Evolutionary conservation across 2,329 filamentous ascomycete species (phyloP).

Genomic region (Ploettnerulaceae sp.): DNA sequence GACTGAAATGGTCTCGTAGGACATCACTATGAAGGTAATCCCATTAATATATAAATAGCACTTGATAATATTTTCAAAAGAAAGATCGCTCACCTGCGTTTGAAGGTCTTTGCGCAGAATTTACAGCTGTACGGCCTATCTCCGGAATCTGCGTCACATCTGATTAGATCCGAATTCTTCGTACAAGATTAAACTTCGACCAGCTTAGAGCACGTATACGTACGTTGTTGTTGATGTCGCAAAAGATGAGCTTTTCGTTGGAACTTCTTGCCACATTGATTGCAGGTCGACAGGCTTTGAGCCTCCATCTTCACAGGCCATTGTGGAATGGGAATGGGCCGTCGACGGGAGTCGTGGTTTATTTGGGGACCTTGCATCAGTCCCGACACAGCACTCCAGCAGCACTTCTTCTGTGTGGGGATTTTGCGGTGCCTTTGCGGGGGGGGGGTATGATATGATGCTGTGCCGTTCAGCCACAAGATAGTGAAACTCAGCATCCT

Average conservation of each 20-base stretch:
- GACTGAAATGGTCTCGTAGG: constrained; percentile 33
- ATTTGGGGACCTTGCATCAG: constrained; percentile 9
- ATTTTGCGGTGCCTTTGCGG: constrained; percentile 10
- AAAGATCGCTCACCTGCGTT: constrained; percentile 33
- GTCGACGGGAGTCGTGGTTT: constrained; percentile 8
- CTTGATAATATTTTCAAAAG: no score
- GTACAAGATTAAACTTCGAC: neutral
- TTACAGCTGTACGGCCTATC: constrained; percentile 32
- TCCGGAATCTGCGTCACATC: constrained; percentile 27
- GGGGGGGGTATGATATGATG: neutral
- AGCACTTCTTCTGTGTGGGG: constrained; percentile 2
- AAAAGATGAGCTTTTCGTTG: constrained; percentile 34
- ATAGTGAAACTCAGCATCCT: neutral
- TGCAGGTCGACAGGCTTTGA: constrained; percentile 33
- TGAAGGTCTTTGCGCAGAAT: constrained; percentile 35
- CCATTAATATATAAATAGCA: constrained; percentile 4
- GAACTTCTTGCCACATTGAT: constrained; percentile 34
- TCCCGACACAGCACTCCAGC: no score
- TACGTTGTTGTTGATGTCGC: constrained; percentile 33
- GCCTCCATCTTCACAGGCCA: constrained; percentile 30
- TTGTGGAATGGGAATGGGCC: constrained; percentile 10
- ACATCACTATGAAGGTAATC: constrained; percentile 27
- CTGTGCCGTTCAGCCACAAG: constrained; percentile 4
- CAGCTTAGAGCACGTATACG: constrained; percentile 10
- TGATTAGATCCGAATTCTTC: constrained; percentile 2